phyloP scores from a whole-genome alignment of 352 stramenopile genomes.

The Peronospora farinosa region DNA sequence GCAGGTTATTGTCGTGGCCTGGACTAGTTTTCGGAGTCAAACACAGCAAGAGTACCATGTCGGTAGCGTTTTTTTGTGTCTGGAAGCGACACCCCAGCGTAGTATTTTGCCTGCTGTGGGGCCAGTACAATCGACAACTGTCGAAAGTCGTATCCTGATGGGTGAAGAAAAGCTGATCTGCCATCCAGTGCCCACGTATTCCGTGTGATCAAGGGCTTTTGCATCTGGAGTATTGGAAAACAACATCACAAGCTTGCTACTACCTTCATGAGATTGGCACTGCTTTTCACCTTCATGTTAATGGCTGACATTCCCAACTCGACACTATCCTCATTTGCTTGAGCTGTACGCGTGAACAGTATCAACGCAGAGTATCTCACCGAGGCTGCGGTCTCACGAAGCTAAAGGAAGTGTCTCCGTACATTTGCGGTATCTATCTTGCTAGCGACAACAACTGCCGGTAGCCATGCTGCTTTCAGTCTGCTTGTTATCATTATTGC shows the following conservation, averaged over 20 bases:
- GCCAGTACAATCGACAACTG: constrained; percentile 63
- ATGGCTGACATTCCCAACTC: constrained; percentile 18
- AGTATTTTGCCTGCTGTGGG: constrained; percentile 64
- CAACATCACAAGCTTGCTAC: constrained; percentile 60
- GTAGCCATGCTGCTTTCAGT: constrained; percentile 1
- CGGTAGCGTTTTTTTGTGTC: constrained; percentile 36
- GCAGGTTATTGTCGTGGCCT: constrained; percentile 34
- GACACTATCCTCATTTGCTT: constrained; percentile 11
- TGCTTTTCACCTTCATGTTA: constrained; percentile 46
- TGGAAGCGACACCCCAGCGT: constrained; percentile 53
- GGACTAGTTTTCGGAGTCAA: constrained; percentile 41
- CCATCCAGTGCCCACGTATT: constrained; percentile 32
- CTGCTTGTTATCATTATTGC: constrained; percentile 31
- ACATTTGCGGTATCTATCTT: constrained; percentile 18
- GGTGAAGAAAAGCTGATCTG: constrained; percentile 17
- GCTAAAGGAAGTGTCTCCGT: constrained; percentile 48
- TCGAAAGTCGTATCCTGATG: constrained; percentile 43
- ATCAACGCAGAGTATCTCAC: constrained; percentile 43
- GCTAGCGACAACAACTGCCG: neutral
- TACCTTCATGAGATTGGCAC: constrained; percentile 48
- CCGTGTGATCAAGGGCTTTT: constrained; percentile 42
- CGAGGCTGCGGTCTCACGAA: constrained; percentile 44
- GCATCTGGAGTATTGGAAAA: constrained; percentile 45
- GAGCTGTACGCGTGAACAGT: constrained; percentile 30
- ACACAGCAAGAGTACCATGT: constrained; percentile 59